Evolutionary conservation across 2,329 filamentous ascomycete genomes (phyloP).

Genomic region (Sordariomycetes sp.): DNA sequence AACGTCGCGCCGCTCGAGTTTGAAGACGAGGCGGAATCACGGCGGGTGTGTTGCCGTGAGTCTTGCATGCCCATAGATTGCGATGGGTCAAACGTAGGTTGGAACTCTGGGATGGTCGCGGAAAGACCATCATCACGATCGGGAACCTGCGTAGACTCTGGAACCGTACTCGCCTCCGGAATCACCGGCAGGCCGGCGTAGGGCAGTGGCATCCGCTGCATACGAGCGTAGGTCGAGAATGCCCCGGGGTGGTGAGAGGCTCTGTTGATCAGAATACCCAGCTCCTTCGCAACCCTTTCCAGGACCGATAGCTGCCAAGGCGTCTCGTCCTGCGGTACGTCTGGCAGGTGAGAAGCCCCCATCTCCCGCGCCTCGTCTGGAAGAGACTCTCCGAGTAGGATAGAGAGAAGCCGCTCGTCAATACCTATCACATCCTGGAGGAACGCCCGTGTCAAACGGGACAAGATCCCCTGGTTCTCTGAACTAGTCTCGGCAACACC

Average conservation of each 20-base stretch:
- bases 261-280: slow-evolving; percentile 72
- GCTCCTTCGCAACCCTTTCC: slow-evolving; percentile 73
- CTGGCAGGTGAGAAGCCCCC: slow-evolving; percentile 11
- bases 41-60: not conserved
- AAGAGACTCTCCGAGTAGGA: slow-evolving; percentile 57
- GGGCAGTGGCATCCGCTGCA: slow-evolving; percentile 51
- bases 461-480: slow-evolving; percentile 59
- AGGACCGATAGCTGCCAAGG: slow-evolving; percentile 68
- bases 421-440: slow-evolving; percentile 85
- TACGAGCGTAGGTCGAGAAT: slow-evolving; percentile 66
- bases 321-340: slow-evolving; percentile 21
- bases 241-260: slow-evolving; percentile 72
- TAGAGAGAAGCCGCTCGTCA: slow-evolving; percentile 70
- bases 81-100: slow-evolving; percentile 28
- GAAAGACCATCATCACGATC: slow-evolving; percentile 34
- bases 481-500: slow-evolving; percentile 30
- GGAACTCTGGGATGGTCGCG: slow-evolving; percentile 28
- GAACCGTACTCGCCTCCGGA: slow-evolving; percentile 27
- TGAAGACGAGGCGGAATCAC: not conserved
- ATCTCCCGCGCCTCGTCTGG: slow-evolving; percentile 12
- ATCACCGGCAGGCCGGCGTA: slow-evolving; percentile 67
- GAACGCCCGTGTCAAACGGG: slow-evolving; percentile 69
- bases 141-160: slow-evolving; percentile 14
- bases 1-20: slow-evolving; percentile 18
- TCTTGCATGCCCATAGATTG: slow-evolving; percentile 9